Base-by-base conservation (phyloP, 2,329 filamentous ascomycete species). In the Apiospora saccharicola region DNA sequence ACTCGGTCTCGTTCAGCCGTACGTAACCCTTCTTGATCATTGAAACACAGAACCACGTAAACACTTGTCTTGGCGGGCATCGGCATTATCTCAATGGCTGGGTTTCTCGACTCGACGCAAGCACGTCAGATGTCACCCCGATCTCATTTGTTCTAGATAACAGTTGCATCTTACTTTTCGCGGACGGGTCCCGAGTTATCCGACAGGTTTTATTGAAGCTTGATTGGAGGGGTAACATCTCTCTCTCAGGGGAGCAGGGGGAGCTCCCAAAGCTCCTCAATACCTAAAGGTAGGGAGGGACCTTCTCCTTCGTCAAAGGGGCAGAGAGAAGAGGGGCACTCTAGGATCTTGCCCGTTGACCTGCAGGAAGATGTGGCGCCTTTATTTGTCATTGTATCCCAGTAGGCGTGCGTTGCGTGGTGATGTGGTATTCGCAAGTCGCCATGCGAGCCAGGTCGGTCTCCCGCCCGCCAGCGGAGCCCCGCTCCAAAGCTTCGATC, bases 311-410 rank as follows among this genome's bases (percentile, higher is more conserved):
- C 14, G 34, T 37, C 30, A 30, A 30, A 61, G 34, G 53, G 53
- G 19, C 30, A 16, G 3, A 12, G 19, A 22, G 44, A 16, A 19
- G 44, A 6, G 44, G 44, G 44, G 37, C 10, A 14, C 22, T 34
- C 19, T 16, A 10, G 26, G 26, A 34, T 57, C 14, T 57, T 34
- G 26, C 26, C 26, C 30, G 49, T 34, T 34, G 53, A 34, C 6
- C 53, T 57, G 26, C 53, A 57, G 53, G 26, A 34, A 5, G 51
- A 30, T 30, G 51, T 53, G 51, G 51, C 51, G 24, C 51, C 51
- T 8, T 19, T 61, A 61, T 61, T 61, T 61, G 53, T 61, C 53
- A 61, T 61, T 37, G 53, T 10, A 61, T 37, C 53, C 53, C 16
- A 61, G 51, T 34, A 6, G 51, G 51, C 26, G 51, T 57, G 46